These are phyloP conservation scores for Colletotrichum tamarilloi DNA, from an alignment of 2,329 filamentous ascomycete genomes.

Conservation along the genomic window DNA sequence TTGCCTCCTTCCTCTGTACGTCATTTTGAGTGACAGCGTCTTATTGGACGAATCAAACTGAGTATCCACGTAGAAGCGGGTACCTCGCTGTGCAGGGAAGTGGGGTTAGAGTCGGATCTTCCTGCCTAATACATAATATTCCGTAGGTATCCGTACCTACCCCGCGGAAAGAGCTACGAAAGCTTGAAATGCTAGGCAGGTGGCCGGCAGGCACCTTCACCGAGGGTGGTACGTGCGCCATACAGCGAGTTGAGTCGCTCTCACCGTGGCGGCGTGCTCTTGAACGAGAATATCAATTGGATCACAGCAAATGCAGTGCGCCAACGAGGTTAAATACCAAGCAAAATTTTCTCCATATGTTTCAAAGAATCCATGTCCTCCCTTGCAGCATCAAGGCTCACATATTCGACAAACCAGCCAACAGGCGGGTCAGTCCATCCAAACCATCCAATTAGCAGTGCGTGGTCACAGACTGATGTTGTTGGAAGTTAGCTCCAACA, in stretches of 20 bases:
- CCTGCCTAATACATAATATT: too few relatives aligned
- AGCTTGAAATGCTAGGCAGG: too few relatives aligned
- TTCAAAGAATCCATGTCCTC: neutral
- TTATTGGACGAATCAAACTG: neutral
- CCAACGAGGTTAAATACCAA: neutral
- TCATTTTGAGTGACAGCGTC: neutral
- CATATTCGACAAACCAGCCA: neutral
- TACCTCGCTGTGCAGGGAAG: neutral
- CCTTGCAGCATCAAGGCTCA: neutral
- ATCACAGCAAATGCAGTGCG: too few relatives aligned
- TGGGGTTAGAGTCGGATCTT: too few relatives aligned
- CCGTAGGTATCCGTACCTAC: too few relatives aligned
- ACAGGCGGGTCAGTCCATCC: neutral
- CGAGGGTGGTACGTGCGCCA: too few relatives aligned
- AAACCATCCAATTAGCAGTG: neutral
- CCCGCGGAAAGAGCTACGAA: too few relatives aligned
- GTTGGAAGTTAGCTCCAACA: neutral
- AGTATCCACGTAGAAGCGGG: neutral
- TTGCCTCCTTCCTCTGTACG: conserved; percentile 9
- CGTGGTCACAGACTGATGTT: neutral
- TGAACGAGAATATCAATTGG: too few relatives aligned
- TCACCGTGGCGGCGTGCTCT: too few relatives aligned
- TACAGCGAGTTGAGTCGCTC: too few relatives aligned
- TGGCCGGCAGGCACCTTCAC: too few relatives aligned
- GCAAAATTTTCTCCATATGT: neutral